Conservation (phyloP, 192 early-diverging fungal species). For the Backusella tuberculispora region DNA sequence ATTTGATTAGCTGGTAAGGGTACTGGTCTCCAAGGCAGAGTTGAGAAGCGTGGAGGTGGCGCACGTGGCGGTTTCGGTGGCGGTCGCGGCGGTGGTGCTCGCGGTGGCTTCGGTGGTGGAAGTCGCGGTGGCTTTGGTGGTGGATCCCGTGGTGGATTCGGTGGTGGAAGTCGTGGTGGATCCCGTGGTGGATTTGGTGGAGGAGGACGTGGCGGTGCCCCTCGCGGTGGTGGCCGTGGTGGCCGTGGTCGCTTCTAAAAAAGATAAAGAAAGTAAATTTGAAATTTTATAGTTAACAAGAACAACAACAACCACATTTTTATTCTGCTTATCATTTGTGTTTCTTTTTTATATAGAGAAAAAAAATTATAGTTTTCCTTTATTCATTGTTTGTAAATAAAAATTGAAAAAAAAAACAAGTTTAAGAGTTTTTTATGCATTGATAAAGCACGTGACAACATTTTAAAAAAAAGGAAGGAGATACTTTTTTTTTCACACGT, state of each 20-base stretch:
- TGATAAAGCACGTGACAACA: background rate
- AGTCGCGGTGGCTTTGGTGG: constrained; percentile 57
- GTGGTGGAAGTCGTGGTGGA: constrained; percentile 26
- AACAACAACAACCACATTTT: background rate
- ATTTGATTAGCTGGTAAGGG: constrained; percentile 42
- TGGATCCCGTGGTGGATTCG: constrained; percentile 46
- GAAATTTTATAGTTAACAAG: background rate
- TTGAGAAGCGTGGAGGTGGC: constrained; percentile 49
- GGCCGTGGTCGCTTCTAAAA: constrained; percentile 42
- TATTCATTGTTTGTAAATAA: constrained; percentile 14
- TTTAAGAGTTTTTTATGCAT: background rate
- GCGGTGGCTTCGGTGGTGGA: constrained; percentile 50
- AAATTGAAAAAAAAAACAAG: background rate
- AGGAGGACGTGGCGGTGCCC: constrained; percentile 18
- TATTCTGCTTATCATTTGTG: constrained; percentile 5
- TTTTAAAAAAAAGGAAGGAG: background rate
- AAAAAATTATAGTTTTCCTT: constrained; percentile 1
- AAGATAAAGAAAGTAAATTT: background rate
- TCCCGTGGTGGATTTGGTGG: constrained; percentile 17
- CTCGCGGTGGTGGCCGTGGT: constrained; percentile 30
- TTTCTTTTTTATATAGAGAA: background rate
- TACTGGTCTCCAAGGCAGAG: constrained; percentile 61
- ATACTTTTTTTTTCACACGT: background rate
- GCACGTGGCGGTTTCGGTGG: constrained; percentile 58
- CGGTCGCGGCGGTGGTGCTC: constrained; percentile 45